These are phyloP conservation scores for Catunica adiposa DNA, from an alignment of 2,329 filamentous ascomycete genomes.

Conservation along the genomic window DNA sequence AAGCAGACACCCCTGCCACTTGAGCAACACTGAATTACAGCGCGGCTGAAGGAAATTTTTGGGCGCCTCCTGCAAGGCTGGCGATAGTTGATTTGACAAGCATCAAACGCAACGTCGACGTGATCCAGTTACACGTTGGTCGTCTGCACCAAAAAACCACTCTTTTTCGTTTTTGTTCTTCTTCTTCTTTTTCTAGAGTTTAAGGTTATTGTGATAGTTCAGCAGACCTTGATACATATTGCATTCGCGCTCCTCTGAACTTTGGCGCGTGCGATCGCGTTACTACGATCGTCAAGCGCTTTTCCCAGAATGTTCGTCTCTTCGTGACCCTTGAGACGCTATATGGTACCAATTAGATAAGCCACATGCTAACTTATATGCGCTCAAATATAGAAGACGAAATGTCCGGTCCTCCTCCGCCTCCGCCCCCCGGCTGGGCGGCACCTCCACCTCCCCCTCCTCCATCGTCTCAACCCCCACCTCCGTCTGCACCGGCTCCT, in stretches of 20 bases:
- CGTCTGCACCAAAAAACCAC: slow-evolving; percentile 8
- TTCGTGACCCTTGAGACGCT: neutral
- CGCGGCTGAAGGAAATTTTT: slow-evolving; percentile 15
- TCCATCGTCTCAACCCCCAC: slow-evolving; percentile 38
- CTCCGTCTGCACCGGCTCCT: slow-evolving; percentile 39
- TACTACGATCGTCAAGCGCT: slow-evolving; percentile 8
- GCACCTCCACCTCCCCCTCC: slow-evolving; percentile 38
- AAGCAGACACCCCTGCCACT: neutral
- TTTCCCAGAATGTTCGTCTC: neutral
- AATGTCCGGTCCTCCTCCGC: slow-evolving; percentile 37
- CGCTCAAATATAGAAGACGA: slow-evolving; percentile 15
- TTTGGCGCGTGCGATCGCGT: slow-evolving; percentile 14
- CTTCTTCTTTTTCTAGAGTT: neutral
- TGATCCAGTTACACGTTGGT: slow-evolving; percentile 13
- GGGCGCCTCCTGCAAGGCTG: slow-evolving; percentile 14
- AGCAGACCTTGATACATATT: slow-evolving; percentile 6
- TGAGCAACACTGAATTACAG: neutral
- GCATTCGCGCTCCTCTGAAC: neutral
- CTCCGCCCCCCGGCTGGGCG: slow-evolving; percentile 43
- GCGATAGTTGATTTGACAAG: slow-evolving; percentile 4
- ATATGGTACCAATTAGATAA: neutral
- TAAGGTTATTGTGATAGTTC: slow-evolving; percentile 7
- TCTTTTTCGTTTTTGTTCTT: slow-evolving; percentile 1
- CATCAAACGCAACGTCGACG: slow-evolving; percentile 10
- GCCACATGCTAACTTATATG: neutral